Evolutionary conservation across 495 filamentous ascomycete genomes (phyloP).

Genomic region (Melanomma pulvis-pyrius): DNA sequence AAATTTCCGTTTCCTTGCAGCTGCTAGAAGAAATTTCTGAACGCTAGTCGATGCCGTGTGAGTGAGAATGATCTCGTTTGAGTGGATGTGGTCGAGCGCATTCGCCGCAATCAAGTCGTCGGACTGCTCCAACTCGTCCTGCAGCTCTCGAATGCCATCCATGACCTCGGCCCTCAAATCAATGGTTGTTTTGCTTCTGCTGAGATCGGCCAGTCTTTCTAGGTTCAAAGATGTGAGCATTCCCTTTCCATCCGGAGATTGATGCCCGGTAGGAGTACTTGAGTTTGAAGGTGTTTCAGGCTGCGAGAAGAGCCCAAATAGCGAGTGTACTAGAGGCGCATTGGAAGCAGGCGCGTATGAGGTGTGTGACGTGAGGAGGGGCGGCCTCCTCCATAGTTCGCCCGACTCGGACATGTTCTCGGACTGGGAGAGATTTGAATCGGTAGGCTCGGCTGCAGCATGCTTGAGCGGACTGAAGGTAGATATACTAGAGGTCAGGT

Average conservation of each 20-base stretch:
- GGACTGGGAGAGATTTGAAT: constrained; percentile 25
- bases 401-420: constrained; percentile 30
- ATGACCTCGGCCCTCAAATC: constrained; percentile 86
- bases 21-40: constrained; percentile 82
- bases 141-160: constrained; percentile 85
- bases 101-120: constrained; percentile 87
- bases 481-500: constrained; percentile 44
- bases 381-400: constrained; percentile 51
- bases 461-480: constrained; percentile 50
- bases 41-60: constrained; percentile 79
- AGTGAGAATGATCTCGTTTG: constrained; percentile 85
- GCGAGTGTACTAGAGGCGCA: constrained; percentile 59
- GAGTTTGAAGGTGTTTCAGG: constrained; percentile 46
- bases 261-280: constrained; percentile 45
- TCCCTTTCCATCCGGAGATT: constrained; percentile 38
- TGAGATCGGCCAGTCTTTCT: constrained; percentile 35
- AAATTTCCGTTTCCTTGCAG: constrained; percentile 82
- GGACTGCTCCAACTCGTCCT: constrained; percentile 84
- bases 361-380: constrained; percentile 56
- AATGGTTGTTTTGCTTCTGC: constrained; percentile 36
- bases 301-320: constrained; percentile 81
- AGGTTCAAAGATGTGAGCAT: constrained; percentile 41
- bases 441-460: constrained; percentile 42
- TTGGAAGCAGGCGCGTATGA: constrained; percentile 54
- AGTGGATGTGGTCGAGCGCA: constrained; percentile 85